phyloP scores from a whole-genome alignment of 371 early-diverging fungal species.

The Batkoa obscura region DNA sequence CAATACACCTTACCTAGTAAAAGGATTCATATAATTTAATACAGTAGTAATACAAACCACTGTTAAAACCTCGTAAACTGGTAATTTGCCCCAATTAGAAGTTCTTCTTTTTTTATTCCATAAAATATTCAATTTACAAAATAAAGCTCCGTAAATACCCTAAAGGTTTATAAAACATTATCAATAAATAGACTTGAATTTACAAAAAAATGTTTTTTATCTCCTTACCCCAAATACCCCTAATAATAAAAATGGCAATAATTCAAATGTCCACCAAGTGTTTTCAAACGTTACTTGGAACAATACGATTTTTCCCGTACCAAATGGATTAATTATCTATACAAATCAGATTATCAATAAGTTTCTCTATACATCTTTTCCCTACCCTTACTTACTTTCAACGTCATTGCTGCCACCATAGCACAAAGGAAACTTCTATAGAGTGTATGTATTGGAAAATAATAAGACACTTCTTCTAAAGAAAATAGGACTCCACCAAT shows the following conservation, averaged over 20 bases:
- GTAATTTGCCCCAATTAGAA: constrained; percentile 32
- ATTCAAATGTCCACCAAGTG: constrained; percentile 75
- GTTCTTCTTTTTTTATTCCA: constrained; percentile 44
- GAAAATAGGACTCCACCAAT: constrained; percentile 85
- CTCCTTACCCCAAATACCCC: constrained; percentile 60
- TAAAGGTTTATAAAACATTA: constrained; percentile 8
- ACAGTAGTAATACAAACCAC: constrained; percentile 51
- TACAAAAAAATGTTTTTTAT: background rate
- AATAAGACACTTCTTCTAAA: constrained; percentile 77
- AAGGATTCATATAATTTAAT: constrained; percentile 56
- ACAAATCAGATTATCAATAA: background rate
- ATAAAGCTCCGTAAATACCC: constrained; percentile 80
- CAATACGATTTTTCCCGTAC: constrained; percentile 74
- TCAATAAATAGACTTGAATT: too few relatives aligned
- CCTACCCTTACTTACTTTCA: constrained; percentile 29
- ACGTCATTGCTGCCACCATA: constrained; percentile 57
- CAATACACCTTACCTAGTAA: constrained; percentile 26
- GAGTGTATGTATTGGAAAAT: constrained; percentile 81
- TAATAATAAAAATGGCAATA: constrained; percentile 54
- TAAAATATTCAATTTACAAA: constrained; percentile 54
- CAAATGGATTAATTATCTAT: constrained; percentile 65
- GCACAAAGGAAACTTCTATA: constrained; percentile 83
- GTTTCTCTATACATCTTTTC: background rate
- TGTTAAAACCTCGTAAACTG: constrained; percentile 49
- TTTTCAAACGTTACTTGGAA: constrained; percentile 76